Percentiles rank a stretch among this genome's conserved stretches.
Conservation (phyloP, 108 stramenopile genomes). For the Fragilaria radians region DNA sequence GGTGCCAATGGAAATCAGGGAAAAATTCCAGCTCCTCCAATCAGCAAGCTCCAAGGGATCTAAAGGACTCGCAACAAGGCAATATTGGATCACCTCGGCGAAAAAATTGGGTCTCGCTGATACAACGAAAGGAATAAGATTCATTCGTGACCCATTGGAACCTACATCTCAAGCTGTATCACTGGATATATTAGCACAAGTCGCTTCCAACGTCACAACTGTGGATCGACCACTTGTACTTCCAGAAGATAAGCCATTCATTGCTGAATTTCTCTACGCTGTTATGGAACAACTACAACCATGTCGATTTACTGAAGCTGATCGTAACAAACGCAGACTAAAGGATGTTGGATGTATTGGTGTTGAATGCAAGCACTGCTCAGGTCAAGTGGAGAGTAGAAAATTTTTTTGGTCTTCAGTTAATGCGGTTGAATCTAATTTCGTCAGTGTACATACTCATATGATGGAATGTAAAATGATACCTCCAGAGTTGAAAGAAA, state of each 20-base stretch:
- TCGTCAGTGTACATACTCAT: constrained; percentile 88
- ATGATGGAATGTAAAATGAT: constrained; percentile 80
- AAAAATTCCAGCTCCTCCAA: constrained; percentile 59
- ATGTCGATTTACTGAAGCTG: constrained; percentile 87
- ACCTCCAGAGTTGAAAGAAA: constrained; percentile 51
- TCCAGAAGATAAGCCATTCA: constrained; percentile 74
- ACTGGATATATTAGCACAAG: constrained; percentile 73
- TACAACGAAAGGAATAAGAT: constrained; percentile 68
- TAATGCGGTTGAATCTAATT: constrained; percentile 86
- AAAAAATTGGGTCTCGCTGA: constrained; percentile 82
- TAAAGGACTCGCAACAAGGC: constrained; percentile 78
- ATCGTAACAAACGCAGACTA: constrained; percentile 81
- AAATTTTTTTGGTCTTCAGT: constrained; percentile 92
- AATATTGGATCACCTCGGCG: constrained; percentile 83
- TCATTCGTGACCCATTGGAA: constrained; percentile 57
- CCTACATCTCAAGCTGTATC: constrained; percentile 43
- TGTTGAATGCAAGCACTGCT: constrained; percentile 89
- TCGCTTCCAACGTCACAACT: constrained; percentile 56
- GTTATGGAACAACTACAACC: constrained; percentile 88
- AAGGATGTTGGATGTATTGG: constrained; percentile 86
- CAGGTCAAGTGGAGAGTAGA: constrained; percentile 78
- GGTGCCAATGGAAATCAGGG: constrained; percentile 60
- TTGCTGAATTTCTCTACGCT: constrained; percentile 81
- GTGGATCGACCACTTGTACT: constrained; percentile 51
- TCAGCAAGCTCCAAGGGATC: constrained; percentile 84